A percentile compares a stretch with the other conserved stretches of the same genome.
phyloP scores from a whole-genome alignment of 306 rosid species.

The Ormosia emarginata region DNA sequence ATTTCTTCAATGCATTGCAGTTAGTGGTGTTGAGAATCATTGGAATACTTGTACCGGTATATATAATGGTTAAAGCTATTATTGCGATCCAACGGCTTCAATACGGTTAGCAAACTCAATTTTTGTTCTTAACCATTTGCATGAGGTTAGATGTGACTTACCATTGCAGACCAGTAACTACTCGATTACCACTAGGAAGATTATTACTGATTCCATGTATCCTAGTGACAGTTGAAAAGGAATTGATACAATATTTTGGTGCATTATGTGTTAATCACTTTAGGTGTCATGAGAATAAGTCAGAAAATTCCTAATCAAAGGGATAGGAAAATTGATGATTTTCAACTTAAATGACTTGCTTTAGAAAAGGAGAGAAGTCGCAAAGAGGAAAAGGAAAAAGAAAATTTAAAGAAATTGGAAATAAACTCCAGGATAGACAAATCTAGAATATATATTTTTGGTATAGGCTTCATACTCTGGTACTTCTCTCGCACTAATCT shows the following conservation, averaged over 20 bases:
- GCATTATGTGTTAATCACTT: no score
- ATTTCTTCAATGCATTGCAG: constrained; percentile 38
- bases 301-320: no score
- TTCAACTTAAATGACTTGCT: no score
- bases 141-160: not conserved
- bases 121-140: not conserved
- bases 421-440: not conserved
- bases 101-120: constrained; percentile 35
- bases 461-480: not conserved
- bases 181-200: not conserved
- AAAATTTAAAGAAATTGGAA: no score
- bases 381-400: no score
- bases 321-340: no score
- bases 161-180: not conserved
- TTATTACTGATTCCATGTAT: no score
- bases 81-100: constrained; percentile 48
- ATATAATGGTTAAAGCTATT: constrained; percentile 53
- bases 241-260: no score
- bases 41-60: constrained; percentile 63
- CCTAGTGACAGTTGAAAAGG: no score
- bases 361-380: no score
- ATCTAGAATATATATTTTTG: not conserved
- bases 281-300: no score
- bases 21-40: constrained; percentile 48
- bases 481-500: not conserved